Conservation (phyloP, 1,284 basidiomycete species). For the Neolentinus lepideus region DNA sequence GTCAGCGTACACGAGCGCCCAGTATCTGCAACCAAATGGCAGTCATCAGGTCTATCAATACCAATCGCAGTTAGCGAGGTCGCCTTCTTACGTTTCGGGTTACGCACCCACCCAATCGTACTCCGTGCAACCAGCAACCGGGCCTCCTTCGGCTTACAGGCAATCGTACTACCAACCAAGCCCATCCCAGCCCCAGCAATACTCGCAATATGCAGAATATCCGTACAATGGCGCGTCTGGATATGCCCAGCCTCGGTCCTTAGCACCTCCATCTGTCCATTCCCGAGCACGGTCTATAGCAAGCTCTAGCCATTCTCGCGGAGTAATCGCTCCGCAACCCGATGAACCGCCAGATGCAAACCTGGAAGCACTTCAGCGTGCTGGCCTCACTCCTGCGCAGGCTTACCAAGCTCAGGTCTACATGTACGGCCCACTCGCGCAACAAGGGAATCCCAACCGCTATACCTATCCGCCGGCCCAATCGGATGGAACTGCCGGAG, state of each 20-base stretch:
- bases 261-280: conserved; percentile 31
- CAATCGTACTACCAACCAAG: conserved; percentile 17
- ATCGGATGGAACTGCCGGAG: neutral
- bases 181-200: conserved; percentile 18
- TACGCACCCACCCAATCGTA: conserved; percentile 16
- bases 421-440: conserved; percentile 29
- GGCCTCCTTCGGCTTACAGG: conserved; percentile 13
- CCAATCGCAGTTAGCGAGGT: conserved; percentile 17
- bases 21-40: conserved; percentile 3
- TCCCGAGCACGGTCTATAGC: conserved; percentile 46
- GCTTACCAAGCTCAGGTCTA: conserved; percentile 74
- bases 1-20: conserved; percentile 9
- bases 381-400: conserved; percentile 67
- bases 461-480: neutral
- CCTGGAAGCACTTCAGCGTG: conserved; percentile 37
- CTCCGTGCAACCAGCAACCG: conserved; percentile 11
- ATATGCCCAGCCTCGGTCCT: conserved; percentile 23
- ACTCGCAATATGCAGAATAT: conserved; percentile 15
- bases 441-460: conserved; percentile 7
- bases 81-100: conserved; percentile 19
- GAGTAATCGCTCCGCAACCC: conserved; percentile 39
- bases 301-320: conserved; percentile 33
- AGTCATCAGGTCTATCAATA: conserved; percentile 10
- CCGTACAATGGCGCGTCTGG: conserved; percentile 23
- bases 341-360: conserved; percentile 49